Evolutionary conservation across 2,329 filamentous ascomycete genomes (phyloP), one percentile per base, ranked within the genome.

Genomic region (Colletotrichum sp.): DNA sequence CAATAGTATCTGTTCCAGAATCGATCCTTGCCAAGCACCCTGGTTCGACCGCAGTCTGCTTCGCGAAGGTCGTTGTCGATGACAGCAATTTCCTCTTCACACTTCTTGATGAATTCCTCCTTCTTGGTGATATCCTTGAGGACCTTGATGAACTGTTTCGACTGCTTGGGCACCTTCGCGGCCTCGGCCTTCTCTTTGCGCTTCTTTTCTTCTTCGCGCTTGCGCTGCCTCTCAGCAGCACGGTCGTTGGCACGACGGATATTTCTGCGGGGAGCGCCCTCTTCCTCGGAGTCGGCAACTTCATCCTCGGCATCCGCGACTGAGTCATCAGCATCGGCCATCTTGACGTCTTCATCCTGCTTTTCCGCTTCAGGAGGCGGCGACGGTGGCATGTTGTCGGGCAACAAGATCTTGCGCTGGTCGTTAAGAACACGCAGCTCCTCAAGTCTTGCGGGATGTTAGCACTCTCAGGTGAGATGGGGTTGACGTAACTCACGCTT

Each of bases 1-100:
- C 97, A 99, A 88, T 98, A 99, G 85, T 99, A 99, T 70, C 96
- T 92, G 85, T 99, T 99, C 93, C 96, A 98, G 88, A 98, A 99
- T 60, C 97, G 93, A 85, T 99, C 97, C 83, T 97, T 96, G 76
- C 97, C 97, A 30, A 99, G 89, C 21, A 96, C 93, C 78, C 95
- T 93, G 21, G 96, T 98, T 77, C 97, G 93, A 44, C 96, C 95
- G 80, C 96, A 98, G 84, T 98, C 95, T 55, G 96, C 96, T 85
- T 99, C 96, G 69, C 97, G 94, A 62, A 99, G 89, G 83, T 99
- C 96, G 80, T 98, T 96, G 80, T 99, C 96, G 68, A 98, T 92
- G 36, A 94, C 90, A 5, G 92, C 92, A 78, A 99, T 98, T 81
- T 96, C 93, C 7, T 94, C 93, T 83, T 99, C 96, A 81, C 94